Base-by-base conservation (phyloP, 2,329 filamentous ascomycete species). In the Uncinocarpus reesii region DNA sequence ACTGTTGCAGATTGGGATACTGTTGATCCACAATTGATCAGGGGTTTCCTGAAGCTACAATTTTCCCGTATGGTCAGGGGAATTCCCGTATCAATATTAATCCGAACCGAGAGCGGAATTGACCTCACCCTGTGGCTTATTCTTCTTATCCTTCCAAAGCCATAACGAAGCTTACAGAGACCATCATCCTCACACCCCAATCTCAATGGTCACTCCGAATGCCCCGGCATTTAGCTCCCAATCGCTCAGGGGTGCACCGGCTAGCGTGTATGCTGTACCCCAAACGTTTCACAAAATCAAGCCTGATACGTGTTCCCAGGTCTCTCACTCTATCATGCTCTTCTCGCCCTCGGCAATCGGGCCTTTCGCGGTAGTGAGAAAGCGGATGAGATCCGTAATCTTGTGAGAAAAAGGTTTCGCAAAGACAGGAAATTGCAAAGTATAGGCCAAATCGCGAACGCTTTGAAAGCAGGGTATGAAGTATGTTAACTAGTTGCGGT, bases 261-360 rank as follows among this genome's bases (percentile, higher is more conserved):
- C 63, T 68, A 62, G 67, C 69, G 52, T 71, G 69, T 71, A 54
- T 56, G 65, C 42, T 7, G 10, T 23, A 28, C 31, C 3, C 29
- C 13, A 6, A n/a, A 29, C 49, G 20, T n/a, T n/a, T n/a, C 40
- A 21, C 10, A n/a, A 37, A 5, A 11, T 42, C 49, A 52, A 43
- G 11, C 6, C 47, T 45, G 28, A 38, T 21, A 11, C 26, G 7
- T 32, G 15, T 15, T 2, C 11, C 13, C 28, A 72, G 69, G 68
- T 52, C 56, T 69, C 53, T 64, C 68, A 31, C 65, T 72, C 20
- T 72, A 71, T 53, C 63, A 66, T 55, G 65, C 67, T 35, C 67
- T 72, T 43, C 63, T 72, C 43, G 63, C 64, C 55, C 66, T 68
- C 63, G 68, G 65, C 55, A 52, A 56, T 31, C 57, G 57, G 51